phyloP scores from a whole-genome alignment of 108 stramenopile species.

The Cylindrotheca fusiformis region DNA sequence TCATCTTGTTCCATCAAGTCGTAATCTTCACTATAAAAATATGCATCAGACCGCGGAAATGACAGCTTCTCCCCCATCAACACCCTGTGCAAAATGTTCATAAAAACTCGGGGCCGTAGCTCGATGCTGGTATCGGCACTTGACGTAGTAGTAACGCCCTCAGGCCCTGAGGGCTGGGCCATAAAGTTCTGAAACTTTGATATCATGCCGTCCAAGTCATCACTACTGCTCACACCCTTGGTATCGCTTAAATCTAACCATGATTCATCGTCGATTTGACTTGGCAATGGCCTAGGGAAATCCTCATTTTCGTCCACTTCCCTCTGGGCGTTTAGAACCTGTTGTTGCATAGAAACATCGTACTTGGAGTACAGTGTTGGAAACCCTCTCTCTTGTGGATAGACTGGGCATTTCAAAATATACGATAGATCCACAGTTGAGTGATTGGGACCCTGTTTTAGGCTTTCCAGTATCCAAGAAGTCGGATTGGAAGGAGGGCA shows the following conservation, averaged over 20 bases:
- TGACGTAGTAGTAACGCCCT: constrained; percentile 35
- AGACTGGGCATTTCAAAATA: constrained; percentile 62
- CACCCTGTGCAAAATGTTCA: constrained; percentile 54
- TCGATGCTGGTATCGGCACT: constrained; percentile 2
- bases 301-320: constrained; percentile 5
- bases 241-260: constrained; percentile 52
- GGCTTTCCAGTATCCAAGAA: constrained; percentile 30
- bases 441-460: constrained; percentile 57
- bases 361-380: constrained; percentile 43
- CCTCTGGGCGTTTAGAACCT: constrained; percentile 38
- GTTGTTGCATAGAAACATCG: constrained; percentile 35
- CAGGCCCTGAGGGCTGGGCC: constrained; percentile 49
- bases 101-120: constrained; percentile 58
- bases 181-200: constrained; percentile 52
- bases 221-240: background rate
- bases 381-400: constrained; percentile 40
- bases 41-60: constrained; percentile 22
- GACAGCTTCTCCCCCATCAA: constrained; percentile 31
- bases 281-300: constrained; percentile 27
- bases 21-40: constrained; percentile 44
- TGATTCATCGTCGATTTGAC: constrained; percentile 53
- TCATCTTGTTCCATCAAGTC: constrained; percentile 27
- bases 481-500: background rate
- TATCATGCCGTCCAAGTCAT: constrained; percentile 42
- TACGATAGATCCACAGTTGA: constrained; percentile 15